phyloP scores from a whole-genome alignment of 169 alveolate species.

The Miamiensis avidus region DNA sequence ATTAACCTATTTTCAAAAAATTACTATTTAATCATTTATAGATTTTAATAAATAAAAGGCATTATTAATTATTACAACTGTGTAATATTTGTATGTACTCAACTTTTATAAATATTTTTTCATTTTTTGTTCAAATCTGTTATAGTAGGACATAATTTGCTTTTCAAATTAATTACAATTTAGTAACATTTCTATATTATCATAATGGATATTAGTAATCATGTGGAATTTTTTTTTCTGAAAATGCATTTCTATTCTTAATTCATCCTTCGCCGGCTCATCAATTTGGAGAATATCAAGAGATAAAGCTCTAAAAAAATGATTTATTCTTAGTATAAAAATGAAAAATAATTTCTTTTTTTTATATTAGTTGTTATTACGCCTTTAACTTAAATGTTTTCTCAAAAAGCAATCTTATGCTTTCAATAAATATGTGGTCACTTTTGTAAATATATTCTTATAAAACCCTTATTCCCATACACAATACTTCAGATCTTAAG shows the following conservation, averaged over 20 bases:
- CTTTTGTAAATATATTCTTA: too few species aligned
- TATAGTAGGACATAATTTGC: neutral
- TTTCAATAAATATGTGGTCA: neutral
- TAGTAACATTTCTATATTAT: neutral
- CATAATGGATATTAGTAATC: neutral
- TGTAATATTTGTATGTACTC: too few species aligned
- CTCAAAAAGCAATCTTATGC: neutral
- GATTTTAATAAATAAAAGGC: too few species aligned
- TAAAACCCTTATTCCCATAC: neutral
- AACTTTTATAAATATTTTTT: too few species aligned
- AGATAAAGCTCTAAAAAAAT: neutral
- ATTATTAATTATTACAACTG: neutral
- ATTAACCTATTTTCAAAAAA: neutral
- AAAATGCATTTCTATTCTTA: neutral
- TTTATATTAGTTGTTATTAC: neutral
- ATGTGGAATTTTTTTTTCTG: neutral
- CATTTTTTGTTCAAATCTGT: neutral
- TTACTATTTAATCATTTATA: too few species aligned
- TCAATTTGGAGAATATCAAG: neutral
- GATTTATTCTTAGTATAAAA: too few species aligned
- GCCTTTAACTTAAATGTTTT: neutral
- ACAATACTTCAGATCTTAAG: neutral
- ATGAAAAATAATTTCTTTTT: too few species aligned
- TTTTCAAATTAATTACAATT: neutral
- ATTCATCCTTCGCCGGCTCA: neutral